phyloP scores from a whole-genome alignment of 2,329 filamentous ascomycete species.

The Orbilia blumenaviensis region DNA sequence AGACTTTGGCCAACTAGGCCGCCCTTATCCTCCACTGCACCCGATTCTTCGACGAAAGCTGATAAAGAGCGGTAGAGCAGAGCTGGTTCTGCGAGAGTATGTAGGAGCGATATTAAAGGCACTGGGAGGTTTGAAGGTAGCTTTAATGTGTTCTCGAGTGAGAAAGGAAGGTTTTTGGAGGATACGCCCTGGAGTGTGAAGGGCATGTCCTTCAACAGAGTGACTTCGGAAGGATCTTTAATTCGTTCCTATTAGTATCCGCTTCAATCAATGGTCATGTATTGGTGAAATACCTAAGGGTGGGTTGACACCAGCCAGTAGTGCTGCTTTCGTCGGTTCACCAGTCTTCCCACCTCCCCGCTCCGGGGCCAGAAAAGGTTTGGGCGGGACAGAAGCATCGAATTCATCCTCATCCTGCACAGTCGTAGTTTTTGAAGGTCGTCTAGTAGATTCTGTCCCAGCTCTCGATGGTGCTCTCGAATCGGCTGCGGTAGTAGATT shows the following conservation, averaged over 20 bases:
- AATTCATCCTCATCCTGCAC: conserved; percentile 24
- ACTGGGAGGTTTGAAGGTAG: conserved; percentile 81
- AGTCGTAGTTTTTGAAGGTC: conserved; percentile 22
- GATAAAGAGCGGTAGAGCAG: conserved; percentile 85
- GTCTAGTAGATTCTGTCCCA: conserved; percentile 13
- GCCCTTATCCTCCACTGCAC: conserved; percentile 66
- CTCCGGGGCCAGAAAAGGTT: conserved; percentile 48
- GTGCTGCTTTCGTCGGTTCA: conserved; percentile 34
- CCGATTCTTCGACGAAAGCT: conserved; percentile 80
- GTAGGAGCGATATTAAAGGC: conserved; percentile 84
- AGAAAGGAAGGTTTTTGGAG: conserved; percentile 82
- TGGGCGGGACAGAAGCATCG: conserved; percentile 34
- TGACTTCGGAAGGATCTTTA: conserved; percentile 71
- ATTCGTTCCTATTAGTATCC: conserved; percentile 62
- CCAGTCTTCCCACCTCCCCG: conserved; percentile 28
- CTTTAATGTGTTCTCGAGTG: conserved; percentile 73
- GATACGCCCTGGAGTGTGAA: conserved; percentile 93
- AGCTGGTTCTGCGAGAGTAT: conserved; percentile 90
- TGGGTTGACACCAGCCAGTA: conserved; percentile 42
- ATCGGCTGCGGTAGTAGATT: conserved; percentile 51
- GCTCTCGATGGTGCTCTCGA: conserved; percentile 38
- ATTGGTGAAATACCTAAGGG: conserved; percentile 56
- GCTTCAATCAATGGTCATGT: conserved; percentile 30
- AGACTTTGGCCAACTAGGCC: conserved; percentile 90
- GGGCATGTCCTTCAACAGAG: conserved; percentile 80